Evolutionary conservation across 495 filamentous ascomycete species (phyloP).

Genomic region (Podospora pseudocomata): DNA sequence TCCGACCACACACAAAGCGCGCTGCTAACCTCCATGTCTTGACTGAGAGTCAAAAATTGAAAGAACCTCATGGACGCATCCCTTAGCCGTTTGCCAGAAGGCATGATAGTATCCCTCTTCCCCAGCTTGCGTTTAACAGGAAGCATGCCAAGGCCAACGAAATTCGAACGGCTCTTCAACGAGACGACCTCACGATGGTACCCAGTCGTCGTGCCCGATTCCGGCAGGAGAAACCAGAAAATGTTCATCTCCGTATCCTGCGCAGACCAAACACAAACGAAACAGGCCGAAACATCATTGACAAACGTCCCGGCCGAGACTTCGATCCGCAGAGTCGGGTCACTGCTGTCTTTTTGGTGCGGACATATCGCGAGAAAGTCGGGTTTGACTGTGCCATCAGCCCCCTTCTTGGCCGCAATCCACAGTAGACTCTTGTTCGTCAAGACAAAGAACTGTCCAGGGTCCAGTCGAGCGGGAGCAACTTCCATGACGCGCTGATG

Average conservation of each 20-base stretch:
- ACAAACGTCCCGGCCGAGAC: constrained; percentile 27
- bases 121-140: constrained; percentile 19
- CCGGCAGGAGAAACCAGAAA: constrained; percentile 31
- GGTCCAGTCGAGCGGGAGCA: constrained; percentile 43
- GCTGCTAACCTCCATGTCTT: constrained; percentile 24
- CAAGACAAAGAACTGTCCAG: constrained; percentile 53
- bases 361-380: constrained; percentile 37
- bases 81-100: constrained; percentile 7
- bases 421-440: constrained; percentile 45
- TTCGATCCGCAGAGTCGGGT: constrained; percentile 35
- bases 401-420: constrained; percentile 22
- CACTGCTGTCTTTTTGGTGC: constrained; percentile 44
- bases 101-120: not conserved
- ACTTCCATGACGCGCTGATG: constrained; percentile 52
- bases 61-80: constrained; percentile 26
- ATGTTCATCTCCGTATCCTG: constrained; percentile 21
- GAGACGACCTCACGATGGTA: constrained; percentile 25
- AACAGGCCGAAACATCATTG: constrained; percentile 22
- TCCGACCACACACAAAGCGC: constrained; percentile 33
- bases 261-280: constrained; percentile 28
- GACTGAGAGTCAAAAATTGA: constrained; percentile 30
- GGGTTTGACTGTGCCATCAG: not conserved
- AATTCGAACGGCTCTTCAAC: constrained; percentile 14
- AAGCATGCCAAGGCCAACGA: constrained; percentile 24
- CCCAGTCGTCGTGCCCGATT: constrained; percentile 17